These are phyloP conservation scores for Kwoniella dendrophila DNA, from an alignment of 768 basidiomycete genomes.

Conservation along the genomic window DNA sequence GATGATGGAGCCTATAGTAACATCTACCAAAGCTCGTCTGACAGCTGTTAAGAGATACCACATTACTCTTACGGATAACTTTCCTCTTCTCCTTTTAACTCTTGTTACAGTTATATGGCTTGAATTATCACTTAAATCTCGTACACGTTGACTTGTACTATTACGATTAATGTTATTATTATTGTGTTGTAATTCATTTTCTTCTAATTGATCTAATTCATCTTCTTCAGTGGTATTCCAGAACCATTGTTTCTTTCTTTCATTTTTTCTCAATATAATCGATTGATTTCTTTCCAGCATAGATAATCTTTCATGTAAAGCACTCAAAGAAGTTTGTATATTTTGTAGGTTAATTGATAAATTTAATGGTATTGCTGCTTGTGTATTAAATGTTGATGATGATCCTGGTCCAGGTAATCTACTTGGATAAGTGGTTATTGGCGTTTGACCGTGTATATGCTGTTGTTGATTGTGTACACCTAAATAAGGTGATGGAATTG, in stretches of 20 bases:
- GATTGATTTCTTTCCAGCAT: constrained; percentile 47
- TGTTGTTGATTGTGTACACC: not conserved
- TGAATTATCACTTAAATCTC: not conserved
- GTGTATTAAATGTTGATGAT: constrained; percentile 37
- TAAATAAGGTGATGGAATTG: constrained; percentile 26
- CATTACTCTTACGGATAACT: constrained; percentile 31
- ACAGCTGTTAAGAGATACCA: constrained; percentile 35
- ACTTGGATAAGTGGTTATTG: constrained; percentile 33
- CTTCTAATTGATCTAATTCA: constrained; percentile 41
- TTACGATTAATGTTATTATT: not conserved
- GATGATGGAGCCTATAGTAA: constrained; percentile 38
- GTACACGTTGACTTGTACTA: not conserved
- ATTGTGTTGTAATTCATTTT: constrained; percentile 24
- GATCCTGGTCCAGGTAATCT: constrained; percentile 30
- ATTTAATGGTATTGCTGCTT: constrained; percentile 25
- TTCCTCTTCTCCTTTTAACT: constrained; percentile 9
- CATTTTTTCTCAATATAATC: constrained; percentile 36
- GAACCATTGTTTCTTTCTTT: constrained; percentile 36
- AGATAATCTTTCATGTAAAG: constrained; percentile 48
- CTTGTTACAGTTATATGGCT: constrained; percentile 14
- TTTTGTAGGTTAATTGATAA: constrained; percentile 44
- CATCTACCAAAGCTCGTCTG: constrained; percentile 43
- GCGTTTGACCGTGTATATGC: constrained; percentile 10
- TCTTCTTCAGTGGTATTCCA: constrained; percentile 33
- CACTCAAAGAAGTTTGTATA: constrained; percentile 51